Base-by-base conservation (phyloP, 2,329 filamentous ascomycete genomes). In the Penicillium griseofulvum region DNA sequence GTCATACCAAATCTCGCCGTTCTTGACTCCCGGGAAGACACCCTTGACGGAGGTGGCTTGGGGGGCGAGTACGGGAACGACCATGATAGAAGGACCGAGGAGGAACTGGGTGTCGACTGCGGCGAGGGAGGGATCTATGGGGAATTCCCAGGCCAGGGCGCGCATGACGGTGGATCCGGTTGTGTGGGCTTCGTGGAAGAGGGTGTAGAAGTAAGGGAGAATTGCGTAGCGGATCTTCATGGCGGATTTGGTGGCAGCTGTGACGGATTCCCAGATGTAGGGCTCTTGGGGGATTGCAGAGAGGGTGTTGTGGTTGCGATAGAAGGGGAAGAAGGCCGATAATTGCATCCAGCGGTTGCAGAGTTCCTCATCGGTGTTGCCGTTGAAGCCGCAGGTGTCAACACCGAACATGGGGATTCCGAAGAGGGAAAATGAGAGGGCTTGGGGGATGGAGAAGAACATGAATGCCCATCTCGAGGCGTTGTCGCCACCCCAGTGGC, bases 401-500 rank as follows among this genome's bases (percentile, higher is more conserved):
- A 82, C 81, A 9, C 87, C 87, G 60, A 90, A 90, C 87, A 91
- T 90, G 11, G 88, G 88, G 36, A 91, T 85, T 29, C 87, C 87
- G 59, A 88, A 90, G 5, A 91, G 79, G 1, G 83, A 84, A 72
- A 91, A 92, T 3, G 83, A 86, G 0, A 95, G 78, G 1, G 88
- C 89, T 70, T 92, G 88, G 0, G 88, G 84, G 64, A 94, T 94
- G 11, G 86, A 86, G 70, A 88, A 86, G 71, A 83, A 88, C 83
- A 92, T 88, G 69, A 86, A 88, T 0, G 81, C 80, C 84, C 87
- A 93, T 14, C 83, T 80, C 3, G 86, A 87, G 17, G 78, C 75
- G 66, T 91, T 92, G 70, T 93, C 86, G 33, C 87, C 89, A 29
- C 89, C 89, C 90, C 90, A 95, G 72, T 94, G 90, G 1, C 89